phyloP scores from a whole-genome alignment of 352 stramenopile genomes.

The Chrysophaeum taylorii region DNA sequence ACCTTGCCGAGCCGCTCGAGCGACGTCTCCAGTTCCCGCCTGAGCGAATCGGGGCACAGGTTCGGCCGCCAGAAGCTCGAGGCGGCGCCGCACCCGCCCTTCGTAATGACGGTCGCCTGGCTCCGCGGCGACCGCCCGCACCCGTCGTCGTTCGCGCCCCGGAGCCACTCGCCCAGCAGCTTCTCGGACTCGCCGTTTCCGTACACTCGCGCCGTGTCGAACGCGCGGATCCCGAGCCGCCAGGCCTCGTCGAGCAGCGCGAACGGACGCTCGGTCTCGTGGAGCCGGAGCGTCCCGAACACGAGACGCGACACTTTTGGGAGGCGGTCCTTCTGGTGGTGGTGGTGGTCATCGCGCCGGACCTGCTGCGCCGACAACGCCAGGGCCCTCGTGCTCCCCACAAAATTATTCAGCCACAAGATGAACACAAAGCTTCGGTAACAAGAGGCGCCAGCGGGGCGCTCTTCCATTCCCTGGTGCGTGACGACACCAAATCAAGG shows the following conservation, averaged over 20 bases:
- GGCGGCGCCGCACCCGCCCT: slow-evolving; percentile 5
- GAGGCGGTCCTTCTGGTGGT: too few species aligned
- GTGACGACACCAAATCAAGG: too few species aligned
- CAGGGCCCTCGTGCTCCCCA: too few species aligned
- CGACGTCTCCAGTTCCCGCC: background rate
- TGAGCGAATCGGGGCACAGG: background rate
- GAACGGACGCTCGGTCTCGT: background rate
- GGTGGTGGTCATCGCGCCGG: too few species aligned
- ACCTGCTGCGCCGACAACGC: too few species aligned
- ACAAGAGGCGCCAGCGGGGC: too few species aligned
- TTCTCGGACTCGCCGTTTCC: background rate
- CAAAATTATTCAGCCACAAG: too few species aligned
- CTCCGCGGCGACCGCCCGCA: too few species aligned
- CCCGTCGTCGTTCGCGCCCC: too few species aligned
- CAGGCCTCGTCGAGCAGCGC: background rate
- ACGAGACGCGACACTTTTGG: background rate
- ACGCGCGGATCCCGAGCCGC: background rate
- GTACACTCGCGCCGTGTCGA: slow-evolving; percentile 6
- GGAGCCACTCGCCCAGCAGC: background rate
- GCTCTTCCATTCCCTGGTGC: too few species aligned
- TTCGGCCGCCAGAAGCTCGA: background rate
- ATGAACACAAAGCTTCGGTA: too few species aligned
- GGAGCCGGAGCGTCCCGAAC: slow-evolving; percentile 6
- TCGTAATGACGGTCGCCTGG: background rate
- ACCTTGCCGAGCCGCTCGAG: background rate